These are phyloP conservation scores for Trichoderma virens DNA, from an alignment of 495 filamentous ascomycete species.

Conservation along the genomic window DNA sequence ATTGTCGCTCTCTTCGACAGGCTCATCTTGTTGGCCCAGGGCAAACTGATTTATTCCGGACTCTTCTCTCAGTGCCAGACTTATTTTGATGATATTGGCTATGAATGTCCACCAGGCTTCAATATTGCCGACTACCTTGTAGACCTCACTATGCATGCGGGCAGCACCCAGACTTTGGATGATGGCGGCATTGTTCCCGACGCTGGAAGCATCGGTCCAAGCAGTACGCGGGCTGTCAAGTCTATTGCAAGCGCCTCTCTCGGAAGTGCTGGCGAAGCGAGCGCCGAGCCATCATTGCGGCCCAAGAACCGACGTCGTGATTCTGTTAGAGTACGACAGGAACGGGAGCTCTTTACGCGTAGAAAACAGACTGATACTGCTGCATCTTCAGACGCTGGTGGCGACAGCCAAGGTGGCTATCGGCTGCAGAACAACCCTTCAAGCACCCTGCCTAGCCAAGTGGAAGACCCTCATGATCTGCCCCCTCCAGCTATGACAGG, in stretches of 20 bases:
- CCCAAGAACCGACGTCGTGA: constrained; percentile 61
- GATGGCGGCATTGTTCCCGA: constrained; percentile 53
- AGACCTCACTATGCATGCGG: constrained; percentile 93
- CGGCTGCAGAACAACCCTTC: constrained; percentile 58
- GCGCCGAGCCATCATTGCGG: constrained; percentile 40
- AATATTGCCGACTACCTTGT: constrained; percentile 98
- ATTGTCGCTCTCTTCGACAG: constrained; percentile 98
- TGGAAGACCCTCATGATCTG: constrained; percentile 63
- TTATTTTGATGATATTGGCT: constrained; percentile 89
- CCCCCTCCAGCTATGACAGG: constrained; percentile 56
- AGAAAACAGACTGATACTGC: constrained; percentile 64
- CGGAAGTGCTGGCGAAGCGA: constrained; percentile 56
- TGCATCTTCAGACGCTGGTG: constrained; percentile 57
- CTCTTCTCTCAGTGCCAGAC: constrained; percentile 81
- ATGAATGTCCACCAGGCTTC: constrained; percentile 89
- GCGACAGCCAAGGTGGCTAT: constrained; percentile 44
- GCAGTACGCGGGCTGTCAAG: constrained; percentile 83
- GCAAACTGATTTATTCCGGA: constrained; percentile 87
- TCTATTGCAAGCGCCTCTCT: constrained; percentile 75
- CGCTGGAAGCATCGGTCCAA: constrained; percentile 67
- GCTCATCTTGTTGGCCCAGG: constrained; percentile 80
- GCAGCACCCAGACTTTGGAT: constrained; percentile 30
- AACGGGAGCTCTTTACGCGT: constrained; percentile 82
- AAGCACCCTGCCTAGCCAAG: constrained; percentile 52
- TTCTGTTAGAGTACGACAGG: constrained; percentile 75